Conservation (phyloP, 331 rosid species). For the Pyracantha coccinea region DNA sequence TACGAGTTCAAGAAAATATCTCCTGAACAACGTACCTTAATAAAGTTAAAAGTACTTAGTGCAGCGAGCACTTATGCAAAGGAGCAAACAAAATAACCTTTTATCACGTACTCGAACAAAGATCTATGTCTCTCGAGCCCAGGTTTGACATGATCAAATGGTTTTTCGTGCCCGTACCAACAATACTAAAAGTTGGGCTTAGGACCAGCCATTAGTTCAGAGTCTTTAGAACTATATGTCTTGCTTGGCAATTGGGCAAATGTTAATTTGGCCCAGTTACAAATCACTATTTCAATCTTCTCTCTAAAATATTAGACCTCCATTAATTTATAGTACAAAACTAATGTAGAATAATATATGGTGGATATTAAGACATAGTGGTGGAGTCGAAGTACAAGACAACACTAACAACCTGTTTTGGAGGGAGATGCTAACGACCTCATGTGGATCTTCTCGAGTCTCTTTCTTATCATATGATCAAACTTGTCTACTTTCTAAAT, state of each 20-base stretch:
- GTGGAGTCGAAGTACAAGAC: neutral
- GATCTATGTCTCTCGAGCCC: neutral
- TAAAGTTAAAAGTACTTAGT: neutral
- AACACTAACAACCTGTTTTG: neutral
- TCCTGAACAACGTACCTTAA: neutral
- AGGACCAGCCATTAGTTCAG: neutral
- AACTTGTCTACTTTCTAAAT: too few relatives aligned
- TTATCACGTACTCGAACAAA: neutral
- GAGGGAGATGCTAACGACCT: neutral
- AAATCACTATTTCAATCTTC: too few relatives aligned
- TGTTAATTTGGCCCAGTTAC: neutral
- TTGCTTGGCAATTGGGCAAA: neutral
- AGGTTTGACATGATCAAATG: neutral
- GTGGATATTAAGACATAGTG: neutral
- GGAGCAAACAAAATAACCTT: neutral
- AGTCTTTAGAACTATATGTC: neutral
- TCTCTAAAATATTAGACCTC: too few relatives aligned
- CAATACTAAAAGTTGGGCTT: neutral
- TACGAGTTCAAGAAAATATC: too few relatives aligned
- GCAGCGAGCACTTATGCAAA: neutral
- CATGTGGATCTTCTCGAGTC: too few relatives aligned
- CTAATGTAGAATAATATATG: neutral
- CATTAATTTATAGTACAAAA: too few relatives aligned
- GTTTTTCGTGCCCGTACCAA: neutral
- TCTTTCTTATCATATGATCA: too few relatives aligned